Evolutionary conservation across 2,329 filamentous ascomycete genomes (phyloP), one percentile per base, ranked within the genome.

Genomic region (Graphium sp.): DNA sequence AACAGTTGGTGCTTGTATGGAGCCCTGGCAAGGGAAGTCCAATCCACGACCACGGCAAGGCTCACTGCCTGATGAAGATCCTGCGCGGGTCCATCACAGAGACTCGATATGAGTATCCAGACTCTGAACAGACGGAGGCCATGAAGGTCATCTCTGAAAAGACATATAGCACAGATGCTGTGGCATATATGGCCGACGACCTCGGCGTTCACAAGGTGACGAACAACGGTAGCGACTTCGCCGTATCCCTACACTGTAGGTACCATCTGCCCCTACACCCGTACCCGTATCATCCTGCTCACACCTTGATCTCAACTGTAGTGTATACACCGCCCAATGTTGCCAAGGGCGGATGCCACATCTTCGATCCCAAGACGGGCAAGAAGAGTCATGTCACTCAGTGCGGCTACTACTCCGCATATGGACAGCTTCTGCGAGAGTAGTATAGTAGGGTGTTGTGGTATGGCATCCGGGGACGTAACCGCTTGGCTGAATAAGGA

Each of bases 11-110:
- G 26, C 68, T 93, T 22, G 84, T 92, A 22, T 94, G 85, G 85
- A 76, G 74, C 11, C 84, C 85, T 1, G 78, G 79, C 29, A 82
- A 82, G 53, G 69, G 69, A 21, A 87, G 78, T 41, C 75, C 79
- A 8, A 83, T 94, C 45, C 85, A 94, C 47, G 85, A 94, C 48
- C 78, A 83, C 50, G 76, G 75, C 45, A 81, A 87, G 35, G 81
- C 84, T 22, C 85, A 93, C 49, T 94, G 85, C 52, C 60, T 93
- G 41, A 93, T 93, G 82, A 92, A 77, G 60, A 74, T 87, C 38
- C 65, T 93, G 36, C 73, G 72, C 40, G 85, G 85, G 25, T 66
- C 61, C 35, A 58, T 93, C 34, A 79, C 72, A 40, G 85, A 94
- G 56, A 85, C 80, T 12, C 67, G 81, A 34, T 93, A 82, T 50